Conservation (phyloP, 495 filamentous ascomycete species). For the Niebla homalea region DNA sequence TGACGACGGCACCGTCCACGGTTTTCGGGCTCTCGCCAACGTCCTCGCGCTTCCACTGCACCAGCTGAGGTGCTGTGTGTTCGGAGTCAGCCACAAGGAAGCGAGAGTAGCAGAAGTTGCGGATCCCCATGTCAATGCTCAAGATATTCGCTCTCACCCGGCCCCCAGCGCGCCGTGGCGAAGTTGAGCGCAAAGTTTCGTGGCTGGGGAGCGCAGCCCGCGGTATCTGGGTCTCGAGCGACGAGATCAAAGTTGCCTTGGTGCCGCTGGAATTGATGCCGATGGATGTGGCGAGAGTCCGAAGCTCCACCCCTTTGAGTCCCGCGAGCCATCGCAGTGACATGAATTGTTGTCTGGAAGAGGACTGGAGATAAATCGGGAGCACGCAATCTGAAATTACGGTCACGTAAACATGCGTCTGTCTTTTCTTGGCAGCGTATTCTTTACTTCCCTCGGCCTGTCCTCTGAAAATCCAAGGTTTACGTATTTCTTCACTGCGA, state of each 20-base stretch:
- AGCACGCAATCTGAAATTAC: too few relatives aligned
- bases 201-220: not conserved
- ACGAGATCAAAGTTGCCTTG: constrained; percentile 28
- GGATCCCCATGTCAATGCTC: constrained; percentile 88
- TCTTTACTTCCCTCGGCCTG: too few relatives aligned
- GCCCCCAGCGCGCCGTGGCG: not conserved
- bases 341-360: too few relatives aligned
- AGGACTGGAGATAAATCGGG: too few relatives aligned
- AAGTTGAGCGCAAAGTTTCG: not conserved
- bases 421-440: too few relatives aligned
- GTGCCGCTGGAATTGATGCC: constrained; percentile 38
- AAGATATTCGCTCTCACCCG: constrained; percentile 35
- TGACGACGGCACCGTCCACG: not conserved
- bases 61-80: not conserved
- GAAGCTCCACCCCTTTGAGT: constrained; percentile 35
- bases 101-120: constrained; percentile 70
- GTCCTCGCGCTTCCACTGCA: constrained; percentile 13
- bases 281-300: constrained; percentile 36
- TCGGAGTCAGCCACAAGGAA: constrained; percentile 22
- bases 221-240: constrained; percentile 9
- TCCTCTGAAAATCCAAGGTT: too few relatives aligned
- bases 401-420: too few relatives aligned
- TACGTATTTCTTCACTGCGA: too few relatives aligned
- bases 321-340: constrained; percentile 22
- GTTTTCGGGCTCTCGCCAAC: not conserved